Conservation (phyloP, 257 asterid genomes). For the Apocynum venetum region DNA sequence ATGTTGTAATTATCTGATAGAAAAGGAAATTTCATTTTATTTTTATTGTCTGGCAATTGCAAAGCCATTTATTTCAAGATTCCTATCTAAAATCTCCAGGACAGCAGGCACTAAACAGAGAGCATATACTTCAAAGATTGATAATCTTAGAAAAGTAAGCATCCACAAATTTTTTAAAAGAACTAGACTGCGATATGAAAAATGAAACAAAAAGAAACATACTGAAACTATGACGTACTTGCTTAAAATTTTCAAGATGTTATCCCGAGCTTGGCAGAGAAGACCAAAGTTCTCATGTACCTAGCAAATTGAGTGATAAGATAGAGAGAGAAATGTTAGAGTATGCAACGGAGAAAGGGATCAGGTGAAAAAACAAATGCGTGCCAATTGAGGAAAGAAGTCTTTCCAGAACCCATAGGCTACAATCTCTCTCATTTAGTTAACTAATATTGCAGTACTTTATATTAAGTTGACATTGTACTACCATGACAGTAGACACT, state of each 20-base stretch:
- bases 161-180: neutral
- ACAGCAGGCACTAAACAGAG: too few relatives aligned
- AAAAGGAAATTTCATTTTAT: neutral
- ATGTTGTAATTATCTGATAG: neutral
- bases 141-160: neutral
- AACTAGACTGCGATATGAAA: neutral
- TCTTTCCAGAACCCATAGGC: neutral
- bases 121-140: too few relatives aligned
- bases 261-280: slow-evolving; percentile 69
- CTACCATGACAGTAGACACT: too few relatives aligned
- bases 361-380: slow-evolving; percentile 5
- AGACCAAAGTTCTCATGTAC: slow-evolving; percentile 64
- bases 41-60: neutral
- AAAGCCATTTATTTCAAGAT: neutral
- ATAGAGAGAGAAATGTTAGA: neutral
- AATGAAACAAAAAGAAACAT: slow-evolving; percentile 2
- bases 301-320: slow-evolving; percentile 33
- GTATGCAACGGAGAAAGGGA: neutral
- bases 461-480: too few relatives aligned
- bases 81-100: too few relatives aligned
- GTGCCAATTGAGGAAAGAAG: neutral
- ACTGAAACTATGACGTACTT: slow-evolving; percentile 42
- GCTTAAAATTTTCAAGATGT: slow-evolving; percentile 54
- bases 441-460: too few relatives aligned
- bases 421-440: neutral